Conservation (phyloP, 305 asterid genomes). For the Fraxinus greggii region DNA sequence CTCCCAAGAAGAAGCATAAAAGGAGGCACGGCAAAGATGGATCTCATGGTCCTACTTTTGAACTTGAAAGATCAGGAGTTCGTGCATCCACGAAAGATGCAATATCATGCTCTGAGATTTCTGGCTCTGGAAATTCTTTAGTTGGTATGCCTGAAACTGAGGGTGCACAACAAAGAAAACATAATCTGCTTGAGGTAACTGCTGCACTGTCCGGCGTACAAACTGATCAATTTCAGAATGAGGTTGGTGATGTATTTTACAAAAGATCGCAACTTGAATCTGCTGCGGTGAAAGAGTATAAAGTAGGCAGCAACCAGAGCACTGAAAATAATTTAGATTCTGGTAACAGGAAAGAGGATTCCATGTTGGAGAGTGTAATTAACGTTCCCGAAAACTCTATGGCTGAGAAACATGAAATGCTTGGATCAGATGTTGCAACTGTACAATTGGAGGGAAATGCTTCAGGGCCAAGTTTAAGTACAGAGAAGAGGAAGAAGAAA, state of each 20-base stretch:
- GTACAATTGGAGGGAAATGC: slow-evolving; percentile 3
- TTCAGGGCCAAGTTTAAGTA: background rate
- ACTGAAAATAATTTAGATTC: slow-evolving; percentile 19
- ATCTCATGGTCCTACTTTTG: slow-evolving; percentile 14
- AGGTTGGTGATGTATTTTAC: slow-evolving; percentile 18
- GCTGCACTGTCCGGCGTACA: slow-evolving; percentile 23
- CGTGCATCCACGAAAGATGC: slow-evolving; percentile 16
- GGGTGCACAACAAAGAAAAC: slow-evolving; percentile 25
- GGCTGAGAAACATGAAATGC: slow-evolving; percentile 8
- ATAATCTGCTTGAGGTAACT: slow-evolving; percentile 8
- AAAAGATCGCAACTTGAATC: slow-evolving; percentile 23
- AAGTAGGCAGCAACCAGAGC: slow-evolving; percentile 19
- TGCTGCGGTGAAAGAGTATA: slow-evolving; percentile 16
- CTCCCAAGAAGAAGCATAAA: slow-evolving; percentile 45
- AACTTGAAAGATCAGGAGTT: background rate
- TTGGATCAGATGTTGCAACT: slow-evolving; percentile 23
- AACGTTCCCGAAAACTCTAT: slow-evolving; percentile 11
- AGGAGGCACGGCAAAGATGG: slow-evolving; percentile 28
- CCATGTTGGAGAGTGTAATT: slow-evolving; percentile 7
- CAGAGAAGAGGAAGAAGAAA: slow-evolving; percentile 18
- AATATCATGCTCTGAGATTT: slow-evolving; percentile 1
- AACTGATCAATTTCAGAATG: slow-evolving; percentile 26
- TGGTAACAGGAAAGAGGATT: slow-evolving; percentile 25
- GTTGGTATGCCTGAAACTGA: slow-evolving; percentile 8
- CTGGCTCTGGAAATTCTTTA: slow-evolving; percentile 20